Base-by-base conservation (phyloP, 345 rosid genomes). In the Gossypium longicalyx region DNA sequence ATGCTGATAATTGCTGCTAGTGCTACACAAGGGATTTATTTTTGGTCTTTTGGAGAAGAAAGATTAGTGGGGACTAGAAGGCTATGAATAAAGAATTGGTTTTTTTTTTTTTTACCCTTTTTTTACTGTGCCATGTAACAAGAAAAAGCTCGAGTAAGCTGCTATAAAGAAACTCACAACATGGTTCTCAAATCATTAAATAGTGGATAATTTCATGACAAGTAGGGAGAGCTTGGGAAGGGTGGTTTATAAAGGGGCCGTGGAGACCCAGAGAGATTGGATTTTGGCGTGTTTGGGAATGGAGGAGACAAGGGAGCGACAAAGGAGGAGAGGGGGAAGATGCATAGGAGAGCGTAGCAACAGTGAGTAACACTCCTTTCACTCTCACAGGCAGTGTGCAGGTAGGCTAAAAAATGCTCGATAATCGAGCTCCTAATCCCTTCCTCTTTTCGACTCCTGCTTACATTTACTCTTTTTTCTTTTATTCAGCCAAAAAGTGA, bases 261-360 rank as follows among this genome's bases (percentile, higher is more conserved):
- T 22, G 22, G 19, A 3, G 63, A 56, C 23, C 20, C 2, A 22
- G 1, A 9, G 70, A 57, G 70, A 49, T 19, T 44, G 4, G 43
- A 27, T 62, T 73, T 45, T 75, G 68, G 43, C 60, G 75, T 74
- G 76, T 75, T 64, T 66, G 78, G 77, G 77, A 75, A 75, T 25
- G 79, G 60, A 76, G 84, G 82, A 65, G 89, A 84, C 87, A 82
- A 73, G 66, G 45, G 48, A 77, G 69, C 86, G 77, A 77, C 73
- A 77, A 79, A 75, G 76, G 48, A 77, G 81, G 71, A 70, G 73
- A 69, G 44, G 9, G 70, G 20, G 48, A 9, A 59, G 75, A 78
- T 76, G 80, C 80, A 76, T 79, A 71, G 81, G 80, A 78, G 47
- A 70, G 77, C 62, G 83, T 80, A 81, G 78, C 83, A 54, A 72